These are phyloP conservation scores for Beta lomatogona DNA, from an alignment of 179 eudicot species.

Conservation along the genomic window DNA sequence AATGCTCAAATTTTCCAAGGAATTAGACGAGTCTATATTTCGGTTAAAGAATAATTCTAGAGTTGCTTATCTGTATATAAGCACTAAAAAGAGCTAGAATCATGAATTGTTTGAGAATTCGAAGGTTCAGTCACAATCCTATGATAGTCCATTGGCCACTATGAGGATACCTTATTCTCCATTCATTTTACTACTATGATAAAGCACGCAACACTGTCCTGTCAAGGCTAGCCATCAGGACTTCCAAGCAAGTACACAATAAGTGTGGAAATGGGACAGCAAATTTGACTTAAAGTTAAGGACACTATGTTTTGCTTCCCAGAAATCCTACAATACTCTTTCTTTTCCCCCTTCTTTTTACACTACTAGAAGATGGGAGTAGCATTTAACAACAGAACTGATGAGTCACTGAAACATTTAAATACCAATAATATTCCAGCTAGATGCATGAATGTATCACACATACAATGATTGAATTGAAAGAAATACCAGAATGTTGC, in stretches of 20 bases:
- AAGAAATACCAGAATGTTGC: constrained; percentile 88
- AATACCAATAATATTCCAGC: not conserved
- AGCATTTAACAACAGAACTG: not conserved
- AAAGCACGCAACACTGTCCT: not conserved
- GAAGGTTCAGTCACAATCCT: not conserved
- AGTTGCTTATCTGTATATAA: not conserved
- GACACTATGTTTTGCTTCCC: not conserved
- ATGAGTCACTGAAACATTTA: not conserved
- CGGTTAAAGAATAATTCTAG: not conserved
- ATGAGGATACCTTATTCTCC: not conserved
- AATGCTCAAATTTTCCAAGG: not conserved
- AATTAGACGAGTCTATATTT: not conserved
- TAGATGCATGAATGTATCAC: not conserved
- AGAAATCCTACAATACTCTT: not conserved
- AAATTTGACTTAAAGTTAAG: not conserved
- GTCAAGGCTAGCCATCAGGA: not conserved
- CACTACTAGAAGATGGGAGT: not conserved
- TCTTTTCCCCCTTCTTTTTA: not conserved
- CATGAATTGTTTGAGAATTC: not conserved
- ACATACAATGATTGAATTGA: not conserved
- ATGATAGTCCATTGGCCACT: too few species aligned
- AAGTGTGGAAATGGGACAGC: not conserved
- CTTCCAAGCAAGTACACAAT: not conserved
- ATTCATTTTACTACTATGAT: not conserved
- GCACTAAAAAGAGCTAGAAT: not conserved